phyloP scores from a whole-genome alignment of 2,329 filamentous ascomycete genomes.

The Trichoderma arundinaceum region DNA sequence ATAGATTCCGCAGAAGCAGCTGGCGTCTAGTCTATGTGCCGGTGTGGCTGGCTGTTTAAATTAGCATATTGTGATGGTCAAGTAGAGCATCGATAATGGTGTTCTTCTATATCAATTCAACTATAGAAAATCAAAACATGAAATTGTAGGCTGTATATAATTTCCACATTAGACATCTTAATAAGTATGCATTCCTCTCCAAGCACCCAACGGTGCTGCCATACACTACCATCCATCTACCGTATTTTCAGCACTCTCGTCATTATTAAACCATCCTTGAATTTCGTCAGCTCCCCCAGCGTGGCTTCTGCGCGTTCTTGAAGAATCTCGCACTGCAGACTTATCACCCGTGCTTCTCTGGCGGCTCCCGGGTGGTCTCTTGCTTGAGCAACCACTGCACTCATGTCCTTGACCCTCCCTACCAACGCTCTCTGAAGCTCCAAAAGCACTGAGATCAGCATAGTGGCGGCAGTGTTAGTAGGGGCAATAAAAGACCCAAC shows the following conservation, averaged over 20 bases:
- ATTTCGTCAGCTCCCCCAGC: conserved; percentile 33
- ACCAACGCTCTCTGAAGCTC: conserved; percentile 42
- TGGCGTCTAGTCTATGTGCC: too few relatives aligned
- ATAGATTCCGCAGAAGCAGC: background rate
- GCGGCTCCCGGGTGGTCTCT: conserved; percentile 26
- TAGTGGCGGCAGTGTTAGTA: conserved; percentile 41
- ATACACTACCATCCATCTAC: too few relatives aligned
- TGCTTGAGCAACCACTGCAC: conserved; percentile 21
- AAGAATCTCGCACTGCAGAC: conserved; percentile 40
- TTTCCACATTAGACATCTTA: background rate
- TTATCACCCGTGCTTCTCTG: conserved; percentile 36
- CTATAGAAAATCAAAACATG: too few relatives aligned
- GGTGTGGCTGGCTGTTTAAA: too few relatives aligned
- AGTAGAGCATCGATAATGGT: too few relatives aligned
- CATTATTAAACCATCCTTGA: conserved; percentile 21
- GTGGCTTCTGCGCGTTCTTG: conserved; percentile 35
- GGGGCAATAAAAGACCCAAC: conserved; percentile 49
- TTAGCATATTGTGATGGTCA: too few relatives aligned
- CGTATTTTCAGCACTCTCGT: background rate
- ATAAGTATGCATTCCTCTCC: background rate
- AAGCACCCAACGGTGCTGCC: background rate
- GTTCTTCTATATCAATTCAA: too few relatives aligned
- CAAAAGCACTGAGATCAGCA: conserved; percentile 43
- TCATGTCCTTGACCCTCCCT: conserved; percentile 33
- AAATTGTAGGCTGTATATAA: background rate